Evolutionary conservation across 2,329 filamentous ascomycete species (phyloP), one percentile per base, ranked within the genome.

Genomic region (Aspergillus sp.): DNA sequence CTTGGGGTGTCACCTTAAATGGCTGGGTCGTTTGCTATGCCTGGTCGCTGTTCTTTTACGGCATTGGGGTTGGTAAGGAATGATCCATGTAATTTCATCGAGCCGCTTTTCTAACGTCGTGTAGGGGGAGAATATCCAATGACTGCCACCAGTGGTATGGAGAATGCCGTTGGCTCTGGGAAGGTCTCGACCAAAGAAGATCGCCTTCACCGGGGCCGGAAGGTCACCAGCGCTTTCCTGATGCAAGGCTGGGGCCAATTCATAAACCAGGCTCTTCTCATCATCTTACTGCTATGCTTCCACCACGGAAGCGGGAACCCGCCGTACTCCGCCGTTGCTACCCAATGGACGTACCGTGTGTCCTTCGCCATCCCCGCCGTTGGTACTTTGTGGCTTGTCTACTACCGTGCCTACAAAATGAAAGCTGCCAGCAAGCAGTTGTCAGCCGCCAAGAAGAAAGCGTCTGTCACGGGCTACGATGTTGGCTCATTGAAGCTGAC

Each of bases 201-300:
- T 58, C 85, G 89, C 57, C 78, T 96, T 33, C 89, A 96, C 68
- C 86, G 89, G 64, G 89, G 89, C 43, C 84, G 89, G 54, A 93
- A 93, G 62, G 89, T 95, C 57, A 94, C 86, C 45, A 86, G 82
- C 60, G 88, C 89, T 37, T 96, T 96, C 69, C 64, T 96, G 63
- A 95, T 96, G 89, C 89, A 96, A 64, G 89, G 89, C 34, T 96
- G 89, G 89, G 89, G 89, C 45, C 89, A 96, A 62, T 84, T 94
- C 58, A 70, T 84, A 68, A 96, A 96, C 74, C 89, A 95, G 64
- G 80, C 82, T 48, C 64, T 93, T 36, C 74, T 96, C 42, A 94
- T 96, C 52, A 58, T 94, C 33, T 69, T 93, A 31, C 75, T 95
- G 37, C 71, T 93, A 48, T 82, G 89, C 64, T 91, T 94, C 74